Evolutionary conservation across 2,329 filamentous ascomycete genomes (phyloP).

Genomic region (Hypoxylon sp.): DNA sequence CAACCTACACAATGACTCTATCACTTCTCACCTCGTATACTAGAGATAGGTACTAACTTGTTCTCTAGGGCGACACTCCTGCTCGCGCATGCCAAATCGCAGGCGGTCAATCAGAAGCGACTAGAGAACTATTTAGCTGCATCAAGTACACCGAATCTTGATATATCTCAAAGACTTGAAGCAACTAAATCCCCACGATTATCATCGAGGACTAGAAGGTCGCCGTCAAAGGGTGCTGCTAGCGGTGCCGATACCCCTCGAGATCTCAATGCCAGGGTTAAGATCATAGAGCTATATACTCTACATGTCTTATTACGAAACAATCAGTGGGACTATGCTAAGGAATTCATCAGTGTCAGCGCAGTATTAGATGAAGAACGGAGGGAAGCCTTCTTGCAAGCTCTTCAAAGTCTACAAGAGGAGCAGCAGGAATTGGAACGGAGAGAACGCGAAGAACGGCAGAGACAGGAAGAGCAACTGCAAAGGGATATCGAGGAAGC

Average conservation of each 20-base stretch:
- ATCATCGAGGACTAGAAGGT: slow-evolving; percentile 52
- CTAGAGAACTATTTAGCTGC: slow-evolving; percentile 91
- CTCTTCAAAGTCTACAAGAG: slow-evolving; percentile 85
- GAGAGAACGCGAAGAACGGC: slow-evolving; percentile 72
- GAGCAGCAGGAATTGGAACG: slow-evolving; percentile 83
- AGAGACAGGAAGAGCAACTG: slow-evolving; percentile 70
- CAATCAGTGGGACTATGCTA: slow-evolving; percentile 95
- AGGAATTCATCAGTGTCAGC: slow-evolving; percentile 89
- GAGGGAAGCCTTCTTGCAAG: slow-evolving; percentile 88
- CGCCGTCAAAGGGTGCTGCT: slow-evolving; percentile 62
- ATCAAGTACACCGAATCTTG: slow-evolving; percentile 79
- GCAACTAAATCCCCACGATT: slow-evolving; percentile 57
- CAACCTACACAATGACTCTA: not conserved
- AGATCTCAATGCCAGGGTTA: slow-evolving; percentile 86
- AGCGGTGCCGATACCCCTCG: slow-evolving; percentile 85
- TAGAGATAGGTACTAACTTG: slow-evolving; percentile 16
- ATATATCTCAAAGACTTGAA: slow-evolving; percentile 76
- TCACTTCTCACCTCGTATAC: not conserved
- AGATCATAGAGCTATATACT: slow-evolving; percentile 95
- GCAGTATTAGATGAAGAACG: slow-evolving; percentile 93
- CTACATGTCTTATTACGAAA: slow-evolving; percentile 95
- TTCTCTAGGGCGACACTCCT: slow-evolving; percentile 83
- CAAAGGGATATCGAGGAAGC: slow-evolving; percentile 71
- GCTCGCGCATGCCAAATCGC: slow-evolving; percentile 88
- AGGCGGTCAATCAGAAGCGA: slow-evolving; percentile 86